Conservation (phyloP, 768 basidiomycete genomes). For the Cystofilobasidium bisporidii region DNA sequence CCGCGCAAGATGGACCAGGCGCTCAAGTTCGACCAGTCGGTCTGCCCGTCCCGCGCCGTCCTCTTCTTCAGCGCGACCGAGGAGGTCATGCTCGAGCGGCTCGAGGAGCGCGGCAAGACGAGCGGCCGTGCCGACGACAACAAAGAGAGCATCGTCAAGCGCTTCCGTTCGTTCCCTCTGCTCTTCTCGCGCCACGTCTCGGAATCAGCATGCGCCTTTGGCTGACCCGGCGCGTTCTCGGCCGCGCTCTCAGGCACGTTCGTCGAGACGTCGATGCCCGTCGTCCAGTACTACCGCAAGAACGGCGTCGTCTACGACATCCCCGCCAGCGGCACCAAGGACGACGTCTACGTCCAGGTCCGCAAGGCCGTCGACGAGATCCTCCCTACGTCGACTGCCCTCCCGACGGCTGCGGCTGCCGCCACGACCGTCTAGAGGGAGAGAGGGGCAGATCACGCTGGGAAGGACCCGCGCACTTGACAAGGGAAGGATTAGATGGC, state of each 20-base stretch:
- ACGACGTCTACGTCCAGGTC: conserved; percentile 60
- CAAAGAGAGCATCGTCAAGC: conserved; percentile 83
- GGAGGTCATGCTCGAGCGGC: conserved; percentile 71
- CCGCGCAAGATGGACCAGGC: conserved; percentile 99
- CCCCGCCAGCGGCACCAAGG: conserved; percentile 48
- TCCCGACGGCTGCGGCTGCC: no score
- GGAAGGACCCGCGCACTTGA: no score
- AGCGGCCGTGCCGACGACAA: conserved; percentile 96
- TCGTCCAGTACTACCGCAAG: conserved; percentile 68
- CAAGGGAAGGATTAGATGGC: no score
- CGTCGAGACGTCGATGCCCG: conserved; percentile 79
- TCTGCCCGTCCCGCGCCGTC: conserved; percentile 68
- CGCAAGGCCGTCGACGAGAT: conserved; percentile 48
- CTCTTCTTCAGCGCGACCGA: conserved; percentile 82
- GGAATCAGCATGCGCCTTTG: no score
- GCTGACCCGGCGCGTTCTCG: no score
- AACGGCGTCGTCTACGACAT: conserved; percentile 62
- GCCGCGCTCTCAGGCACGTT: conserved; percentile 81
- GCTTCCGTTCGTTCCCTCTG: conserved; percentile 63
- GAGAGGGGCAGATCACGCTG: no score
- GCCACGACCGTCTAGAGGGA: no score
- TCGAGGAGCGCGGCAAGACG: conserved; percentile 83
- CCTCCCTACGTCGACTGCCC: conserved; percentile 33
- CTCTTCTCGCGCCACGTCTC: no score
- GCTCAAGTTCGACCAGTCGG: conserved; percentile 73